A percentile compares a stretch with the other conserved stretches of the same genome.
Conservation (phyloP, 1,284 basidiomycete genomes). For the Trichosporon sp. region DNA sequence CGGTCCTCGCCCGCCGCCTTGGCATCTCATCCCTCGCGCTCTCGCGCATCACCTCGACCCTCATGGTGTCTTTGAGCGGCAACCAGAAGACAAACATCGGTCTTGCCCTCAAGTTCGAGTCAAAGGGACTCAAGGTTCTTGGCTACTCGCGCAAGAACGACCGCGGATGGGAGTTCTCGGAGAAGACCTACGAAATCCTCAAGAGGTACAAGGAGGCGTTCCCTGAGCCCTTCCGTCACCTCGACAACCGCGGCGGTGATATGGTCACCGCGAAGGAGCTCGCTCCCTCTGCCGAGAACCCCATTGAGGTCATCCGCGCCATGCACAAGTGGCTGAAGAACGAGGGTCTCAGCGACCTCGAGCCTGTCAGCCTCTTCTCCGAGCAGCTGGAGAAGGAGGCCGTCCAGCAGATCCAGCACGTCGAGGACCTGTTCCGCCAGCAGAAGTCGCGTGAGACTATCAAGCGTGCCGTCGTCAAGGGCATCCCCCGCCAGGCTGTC, state of each 20-base stretch:
- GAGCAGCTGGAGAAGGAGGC: conserved; percentile 82
- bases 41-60: conserved; percentile 85
- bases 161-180: conserved; percentile 87
- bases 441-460: conserved; percentile 60
- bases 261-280: conserved; percentile 70
- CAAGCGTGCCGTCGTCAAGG: conserved; percentile 84
- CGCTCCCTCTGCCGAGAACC: conserved; percentile 58
- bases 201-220: conserved; percentile 74
- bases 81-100: conserved; percentile 79
- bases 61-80: conserved; percentile 76
- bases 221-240: conserved; percentile 69
- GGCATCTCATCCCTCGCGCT: conserved; percentile 68
- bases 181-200: conserved; percentile 75
- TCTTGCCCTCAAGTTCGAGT: conserved; percentile 92
- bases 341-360: conserved; percentile 82
- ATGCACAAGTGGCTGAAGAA: conserved; percentile 80
- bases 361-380: conserved; percentile 84
- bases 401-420: conserved; percentile 16
- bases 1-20: conserved; percentile 63
- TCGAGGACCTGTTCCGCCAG: conserved; percentile 63
- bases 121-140: conserved; percentile 89
- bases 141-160: conserved; percentile 85
- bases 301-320: conserved; percentile 67
- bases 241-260: conserved; percentile 66
- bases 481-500: conserved; percentile 87